These are phyloP conservation scores for Aaosphaeria arxii DNA, from an alignment of 2,329 filamentous ascomycete genomes.

Conservation along the genomic window DNA sequence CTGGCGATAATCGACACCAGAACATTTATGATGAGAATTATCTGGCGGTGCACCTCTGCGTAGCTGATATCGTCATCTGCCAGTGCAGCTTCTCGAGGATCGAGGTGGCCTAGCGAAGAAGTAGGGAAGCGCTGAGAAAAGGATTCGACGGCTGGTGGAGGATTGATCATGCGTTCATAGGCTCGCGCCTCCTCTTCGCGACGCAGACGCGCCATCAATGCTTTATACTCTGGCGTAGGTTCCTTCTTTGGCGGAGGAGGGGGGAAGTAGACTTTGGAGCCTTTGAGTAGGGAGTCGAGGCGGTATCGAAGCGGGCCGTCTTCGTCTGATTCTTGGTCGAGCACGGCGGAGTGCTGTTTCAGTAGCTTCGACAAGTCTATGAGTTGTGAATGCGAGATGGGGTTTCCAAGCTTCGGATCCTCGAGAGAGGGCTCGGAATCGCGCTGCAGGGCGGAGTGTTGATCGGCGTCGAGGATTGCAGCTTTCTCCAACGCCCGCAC, in stretches of 20 bases:
- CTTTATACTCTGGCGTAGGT: constrained; percentile 77
- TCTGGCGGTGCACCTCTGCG: constrained; percentile 73
- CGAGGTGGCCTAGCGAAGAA: constrained; percentile 55
- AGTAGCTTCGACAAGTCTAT: constrained; percentile 59
- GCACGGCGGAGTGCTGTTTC: constrained; percentile 24
- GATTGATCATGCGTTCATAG: constrained; percentile 78
- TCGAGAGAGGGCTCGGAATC: constrained; percentile 50
- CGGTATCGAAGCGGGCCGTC: constrained; percentile 26
- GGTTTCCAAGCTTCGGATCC: constrained; percentile 56
- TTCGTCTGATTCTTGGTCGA: constrained; percentile 1
- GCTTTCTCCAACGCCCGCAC: constrained; percentile 57
- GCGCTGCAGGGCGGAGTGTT: constrained; percentile 18
- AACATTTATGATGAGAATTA: constrained; percentile 86
- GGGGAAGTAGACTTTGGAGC: constrained; percentile 70
- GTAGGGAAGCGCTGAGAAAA: constrained; percentile 59
- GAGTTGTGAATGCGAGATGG: constrained; percentile 70
- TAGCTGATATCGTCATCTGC: constrained; percentile 65
- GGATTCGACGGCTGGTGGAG: constrained; percentile 53
- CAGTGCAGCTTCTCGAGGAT: constrained; percentile 31
- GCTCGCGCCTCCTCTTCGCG: constrained; percentile 76
- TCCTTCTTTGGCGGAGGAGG: constrained; percentile 77
- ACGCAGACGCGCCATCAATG: constrained; percentile 81
- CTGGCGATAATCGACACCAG: constrained; percentile 81
- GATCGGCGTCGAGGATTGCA: constrained; percentile 13
- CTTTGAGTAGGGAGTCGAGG: constrained; percentile 69